Base-by-base conservation (phyloP, 2,329 filamentous ascomycete genomes). In the Septoria linicola region DNA sequence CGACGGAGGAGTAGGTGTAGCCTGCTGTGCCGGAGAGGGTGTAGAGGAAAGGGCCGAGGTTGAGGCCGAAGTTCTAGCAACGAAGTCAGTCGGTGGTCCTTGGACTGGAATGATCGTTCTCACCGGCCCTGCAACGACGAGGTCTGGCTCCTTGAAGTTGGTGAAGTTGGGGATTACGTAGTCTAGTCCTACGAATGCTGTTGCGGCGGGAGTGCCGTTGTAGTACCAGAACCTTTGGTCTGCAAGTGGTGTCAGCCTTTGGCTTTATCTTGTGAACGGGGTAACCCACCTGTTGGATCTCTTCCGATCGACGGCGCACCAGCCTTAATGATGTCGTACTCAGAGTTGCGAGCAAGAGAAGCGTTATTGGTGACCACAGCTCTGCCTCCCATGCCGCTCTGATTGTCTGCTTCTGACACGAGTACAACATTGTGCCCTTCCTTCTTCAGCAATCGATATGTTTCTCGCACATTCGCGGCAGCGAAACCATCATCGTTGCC, bases 191-290 rank as follows among this genome's bases (percentile, higher is more conserved):
- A 82, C 76, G 51, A 81, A 77, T 1, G 77, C 78, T 58, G 76
- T 79, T 0, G 79, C 75, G 0, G 77, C 77, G 0, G 80, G 78
- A 0, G 79, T 83, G 17, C 80, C 79, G 46, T 82, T 80, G 66
- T 81, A 83, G 61, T 82, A 82, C 77, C 77, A 82, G 56, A 83
- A 79, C 53, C 79, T 72, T 45, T 69, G 68, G 50, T 82, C 76
- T 16, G 65, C 4, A 14, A n/a, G n/a, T n/a, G n/a, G n/a, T n/a
- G n/a, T n/a, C n/a, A n/a, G n/a, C n/a, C n/a, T n/a, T n/a, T n/a
- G n/a, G n/a, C n/a, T n/a, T n/a, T n/a, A n/a, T n/a, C n/a, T n/a
- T n/a, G n/a, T n/a, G n/a, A n/a, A n/a, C n/a, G n/a, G 2, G 11
- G 20, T n/a, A 41, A 13, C 30, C 27, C 17, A 44, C 48, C 36